Evolutionary conservation across 305 asterid species (phyloP), one percentile per base, ranked within the genome.

Genomic region (Fraxinus angustifolia): DNA sequence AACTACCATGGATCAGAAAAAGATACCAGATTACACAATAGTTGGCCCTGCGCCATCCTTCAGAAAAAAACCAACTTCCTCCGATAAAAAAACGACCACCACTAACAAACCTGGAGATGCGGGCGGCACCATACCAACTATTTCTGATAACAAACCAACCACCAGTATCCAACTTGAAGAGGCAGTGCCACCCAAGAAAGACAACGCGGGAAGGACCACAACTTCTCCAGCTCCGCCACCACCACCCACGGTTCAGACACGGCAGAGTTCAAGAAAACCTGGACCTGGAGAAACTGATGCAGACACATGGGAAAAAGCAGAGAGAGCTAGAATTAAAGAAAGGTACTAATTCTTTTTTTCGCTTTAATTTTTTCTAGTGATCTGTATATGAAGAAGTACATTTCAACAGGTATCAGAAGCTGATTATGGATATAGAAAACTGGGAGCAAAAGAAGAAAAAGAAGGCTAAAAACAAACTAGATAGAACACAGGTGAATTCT

Each of bases 401-500:
- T n/a, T n/a, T 6, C 65, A n/a, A 17, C 93, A 95, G 99, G 93
- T 87, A 90, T 77, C 92, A 89, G 83, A 92, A 90, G 90, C 84
- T 87, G 83, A 86, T 30, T 80, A 79, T 75, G 83, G 90, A 82
- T 10, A 86, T 92, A 62, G 90, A 81, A 67, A 82, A 86, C 30
- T 95, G 98, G 99, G 97, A 91, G 88, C 81, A 56, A 23, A 90
- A 90, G 86, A 91, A 90, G 93, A 92, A 88, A 84, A 86, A 71
- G 36, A 92, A 90, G 80, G 93, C 92, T 7, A 91, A 84, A 60
- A 86, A 84, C 62, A 67, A 87, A 80, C 36, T 90, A 28, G 89
- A 90, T 74, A 85, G 70, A 81, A 88, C 19, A 21, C 93, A 95
- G 98, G 99, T 95, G 31, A 60, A 33, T 58, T 79, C 80, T 45